phyloP scores from a whole-genome alignment of 2,329 filamentous ascomycete genomes.

The Fragosphaeria purpurea region DNA sequence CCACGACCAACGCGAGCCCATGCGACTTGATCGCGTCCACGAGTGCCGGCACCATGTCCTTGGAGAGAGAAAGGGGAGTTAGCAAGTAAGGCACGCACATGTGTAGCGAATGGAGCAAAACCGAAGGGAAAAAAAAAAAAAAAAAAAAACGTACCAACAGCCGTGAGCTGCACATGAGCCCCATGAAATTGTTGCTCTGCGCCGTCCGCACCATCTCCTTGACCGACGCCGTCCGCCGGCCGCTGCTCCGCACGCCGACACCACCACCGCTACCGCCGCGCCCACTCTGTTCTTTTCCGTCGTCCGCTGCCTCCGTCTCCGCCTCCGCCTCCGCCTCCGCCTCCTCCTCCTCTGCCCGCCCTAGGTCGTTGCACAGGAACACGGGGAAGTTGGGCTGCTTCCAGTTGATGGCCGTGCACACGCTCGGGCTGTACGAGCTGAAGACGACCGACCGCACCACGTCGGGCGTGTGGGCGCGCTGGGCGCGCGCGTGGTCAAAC shows the following conservation, averaged over 20 bases:
- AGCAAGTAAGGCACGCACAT: conserved; percentile 1
- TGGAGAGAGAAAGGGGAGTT: background rate
- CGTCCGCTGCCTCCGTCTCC: too few relatives aligned
- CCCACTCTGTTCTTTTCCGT: too few relatives aligned
- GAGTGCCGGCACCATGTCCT: conserved; percentile 89
- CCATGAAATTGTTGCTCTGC: conserved; percentile 97
- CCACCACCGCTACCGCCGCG: conserved; percentile 25
- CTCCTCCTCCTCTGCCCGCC: conserved; percentile 49
- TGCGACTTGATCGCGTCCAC: conserved; percentile 91
- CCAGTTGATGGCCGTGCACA: conserved; percentile 96
- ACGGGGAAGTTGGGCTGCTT: conserved; percentile 98
- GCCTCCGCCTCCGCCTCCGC: too few relatives aligned
- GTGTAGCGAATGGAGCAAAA: background rate
- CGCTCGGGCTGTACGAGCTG: conserved; percentile 79
- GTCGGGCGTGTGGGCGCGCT: conserved; percentile 55
- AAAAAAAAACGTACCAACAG: conserved; percentile 58
- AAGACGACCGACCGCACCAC: conserved; percentile 83
- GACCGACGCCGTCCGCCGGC: conserved; percentile 69
- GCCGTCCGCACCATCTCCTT: conserved; percentile 92
- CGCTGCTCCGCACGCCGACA: conserved; percentile 41
- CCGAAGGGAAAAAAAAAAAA: background rate
- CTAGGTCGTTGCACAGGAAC: conserved; percentile 88
- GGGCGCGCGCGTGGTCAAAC: conserved; percentile 76
- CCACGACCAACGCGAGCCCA: conserved; percentile 82
- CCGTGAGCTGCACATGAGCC: conserved; percentile 78